phyloP scores from a whole-genome alignment of 2,329 filamentous ascomycete genomes.

The Alternaria gansuensis region DNA sequence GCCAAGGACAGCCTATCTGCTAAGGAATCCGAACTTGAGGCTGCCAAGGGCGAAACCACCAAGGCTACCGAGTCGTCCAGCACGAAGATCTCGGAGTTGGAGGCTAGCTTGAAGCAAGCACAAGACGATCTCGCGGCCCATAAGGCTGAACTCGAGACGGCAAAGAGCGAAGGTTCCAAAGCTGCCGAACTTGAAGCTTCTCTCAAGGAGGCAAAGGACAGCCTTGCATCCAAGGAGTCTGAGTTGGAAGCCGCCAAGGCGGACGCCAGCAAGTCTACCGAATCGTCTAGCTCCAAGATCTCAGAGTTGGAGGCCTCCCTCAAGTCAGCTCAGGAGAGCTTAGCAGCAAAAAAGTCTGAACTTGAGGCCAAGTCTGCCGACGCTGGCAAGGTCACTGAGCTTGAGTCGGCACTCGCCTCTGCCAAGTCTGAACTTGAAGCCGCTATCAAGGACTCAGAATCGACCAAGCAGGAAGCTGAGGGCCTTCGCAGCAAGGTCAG shows the following conservation, averaged over 20 bases:
- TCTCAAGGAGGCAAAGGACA: constrained; percentile 26
- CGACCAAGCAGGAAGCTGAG: constrained; percentile 30
- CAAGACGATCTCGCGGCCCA: constrained; percentile 36
- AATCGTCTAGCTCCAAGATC: constrained; percentile 34
- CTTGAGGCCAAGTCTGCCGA: constrained; percentile 30
- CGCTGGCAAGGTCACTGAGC: constrained; percentile 29
- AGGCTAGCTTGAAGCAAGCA: constrained; percentile 35
- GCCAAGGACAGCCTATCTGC: constrained; percentile 20
- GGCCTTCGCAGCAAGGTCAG: constrained; percentile 29
- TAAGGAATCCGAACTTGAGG: constrained; percentile 30
- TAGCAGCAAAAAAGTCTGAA: constrained; percentile 38
- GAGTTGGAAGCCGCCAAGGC: constrained; percentile 31
- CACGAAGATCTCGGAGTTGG: constrained; percentile 35
- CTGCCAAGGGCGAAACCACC: constrained; percentile 27
- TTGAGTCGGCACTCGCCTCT: constrained; percentile 29
- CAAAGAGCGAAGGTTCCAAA: constrained; percentile 21
- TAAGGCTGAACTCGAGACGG: constrained; percentile 33
- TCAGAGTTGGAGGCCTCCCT: constrained; percentile 32
- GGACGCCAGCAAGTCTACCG: constrained; percentile 29
- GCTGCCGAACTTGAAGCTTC: constrained; percentile 30
- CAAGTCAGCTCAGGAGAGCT: constrained; percentile 35
- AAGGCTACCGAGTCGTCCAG: constrained; percentile 32
- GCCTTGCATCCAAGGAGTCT: constrained; percentile 22
- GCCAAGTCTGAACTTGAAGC: constrained; percentile 30
- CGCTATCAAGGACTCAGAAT: constrained; percentile 25